Percentiles rank a stretch among this genome's conserved stretches.
Conservation (phyloP, 495 filamentous ascomycete species). For the Tetracladium setigerum region DNA sequence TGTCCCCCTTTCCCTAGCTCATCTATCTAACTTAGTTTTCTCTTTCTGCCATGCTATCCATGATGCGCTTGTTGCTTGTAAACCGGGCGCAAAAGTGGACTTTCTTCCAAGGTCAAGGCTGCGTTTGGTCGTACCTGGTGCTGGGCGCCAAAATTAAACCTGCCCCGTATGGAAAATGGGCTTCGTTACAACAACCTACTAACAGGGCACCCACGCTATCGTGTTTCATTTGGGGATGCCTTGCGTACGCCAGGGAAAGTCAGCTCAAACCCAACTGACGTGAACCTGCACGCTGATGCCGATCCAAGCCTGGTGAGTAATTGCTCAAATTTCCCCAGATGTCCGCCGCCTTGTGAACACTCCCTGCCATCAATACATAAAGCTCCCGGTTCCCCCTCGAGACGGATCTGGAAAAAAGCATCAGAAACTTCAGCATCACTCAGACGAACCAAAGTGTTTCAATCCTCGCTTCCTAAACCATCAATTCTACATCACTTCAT, state of each 20-base stretch:
- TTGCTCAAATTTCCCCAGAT: constrained; percentile 21
- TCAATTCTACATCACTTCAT: constrained; percentile 1
- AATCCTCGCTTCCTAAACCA: not conserved
- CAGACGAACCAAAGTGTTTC: not conserved
- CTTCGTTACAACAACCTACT: no score
- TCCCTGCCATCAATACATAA: constrained; percentile 15
- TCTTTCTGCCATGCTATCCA: no score
- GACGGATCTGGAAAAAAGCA: constrained; percentile 1
- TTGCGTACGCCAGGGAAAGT: constrained; percentile 11
- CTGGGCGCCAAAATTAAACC: no score
- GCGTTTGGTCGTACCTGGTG: no score
- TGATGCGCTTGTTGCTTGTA: no score
- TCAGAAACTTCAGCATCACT: constrained; percentile 2
- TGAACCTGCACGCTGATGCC: constrained; percentile 15
- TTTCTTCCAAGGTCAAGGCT: no score
- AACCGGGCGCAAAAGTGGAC: no score
- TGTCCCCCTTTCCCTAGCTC: no score
- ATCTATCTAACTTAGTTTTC: no score
- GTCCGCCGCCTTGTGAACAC: constrained; percentile 1
- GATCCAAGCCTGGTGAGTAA: constrained; percentile 18
- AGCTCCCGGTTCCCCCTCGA: constrained; percentile 7
- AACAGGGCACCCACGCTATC: constrained; percentile 20
- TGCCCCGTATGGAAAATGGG: no score
- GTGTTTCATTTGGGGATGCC: constrained; percentile 21
- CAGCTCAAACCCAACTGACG: constrained; percentile 11